Evolutionary conservation across 768 basidiomycete species (phyloP), one percentile per base, ranked within the genome.

Genomic region (Mycena albidolilacea): DNA sequence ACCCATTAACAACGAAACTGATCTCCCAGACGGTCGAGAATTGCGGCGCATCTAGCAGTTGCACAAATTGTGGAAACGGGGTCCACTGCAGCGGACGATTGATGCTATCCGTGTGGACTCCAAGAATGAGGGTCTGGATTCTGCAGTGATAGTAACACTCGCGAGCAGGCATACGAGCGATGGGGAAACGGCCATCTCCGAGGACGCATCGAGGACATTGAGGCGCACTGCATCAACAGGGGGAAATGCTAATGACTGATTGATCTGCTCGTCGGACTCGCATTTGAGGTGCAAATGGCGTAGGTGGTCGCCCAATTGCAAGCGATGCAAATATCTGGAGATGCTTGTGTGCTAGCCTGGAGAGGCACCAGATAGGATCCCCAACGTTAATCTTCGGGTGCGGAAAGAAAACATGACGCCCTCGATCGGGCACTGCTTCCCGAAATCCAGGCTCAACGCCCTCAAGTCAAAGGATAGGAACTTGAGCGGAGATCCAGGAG

Each of bases 1-100:
- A 37, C 5, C 67, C 58, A 7, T 67, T 23, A 38, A 67, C 67
- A 44, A 67, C 48, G 46, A 67, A 67, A 10, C n/a, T 5, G 37
- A 67, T 48, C 57, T 23, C 54, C 10, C 58, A 35, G 11, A 67
- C 35, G 17, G 57, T 8, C 12, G 57, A 15, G 21, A 67, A 67
- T 15, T n/a, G 44, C 15, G 35, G 35, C 2, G 44, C 35, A 11
- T 46, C 38, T 30, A 67, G 23, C 37, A 48, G 44, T 2, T 37
- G 19, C 10, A 58, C 30, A 5, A 67, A 50, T 30, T 60, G 21
- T 15, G 55, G 7, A 2, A 67, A 3, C 1, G 46, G n/a, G 0
- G 15, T 7, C 55, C 58, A 59, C 17, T 10, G 44, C 0, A 44
- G 5, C 5, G 67, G 35, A 46, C 39, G 48, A 37, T 14, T 43